A percentile compares a stretch with the other conserved stretches of the same genome.
phyloP scores from a whole-genome alignment of 345 rosid genomes.

The Bretschneidera sinensis region DNA sequence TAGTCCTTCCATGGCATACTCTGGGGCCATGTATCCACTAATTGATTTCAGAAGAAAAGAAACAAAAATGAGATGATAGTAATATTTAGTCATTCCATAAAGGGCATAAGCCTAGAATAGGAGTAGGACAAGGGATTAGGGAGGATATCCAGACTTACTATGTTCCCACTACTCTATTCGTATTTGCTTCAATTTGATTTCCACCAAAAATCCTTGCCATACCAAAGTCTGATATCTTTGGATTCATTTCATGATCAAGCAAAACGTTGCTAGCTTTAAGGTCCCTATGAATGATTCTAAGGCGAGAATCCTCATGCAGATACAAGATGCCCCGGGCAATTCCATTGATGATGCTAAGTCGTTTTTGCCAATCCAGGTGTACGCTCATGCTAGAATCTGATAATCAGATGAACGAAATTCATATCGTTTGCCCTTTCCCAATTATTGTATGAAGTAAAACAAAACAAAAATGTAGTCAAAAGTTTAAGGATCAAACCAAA shows the following conservation, averaged over 20 bases:
- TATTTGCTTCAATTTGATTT: constrained; percentile 1
- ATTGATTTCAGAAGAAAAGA: neutral
- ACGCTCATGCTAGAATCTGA: neutral
- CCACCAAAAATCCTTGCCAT: constrained; percentile 7
- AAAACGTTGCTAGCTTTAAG: constrained; percentile 11
- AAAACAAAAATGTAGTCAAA: neutral
- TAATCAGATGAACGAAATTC: neutral
- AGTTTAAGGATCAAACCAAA: constrained; percentile 19
- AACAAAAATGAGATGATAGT: neutral
- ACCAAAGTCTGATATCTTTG: constrained; percentile 15
- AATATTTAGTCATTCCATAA: no score
- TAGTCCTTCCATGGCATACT: constrained; percentile 35
- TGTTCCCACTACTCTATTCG: constrained; percentile 12
- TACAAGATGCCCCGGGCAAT: constrained; percentile 3
- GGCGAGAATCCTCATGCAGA: constrained; percentile 10
- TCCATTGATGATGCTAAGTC: constrained; percentile 7
- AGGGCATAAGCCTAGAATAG: neutral
- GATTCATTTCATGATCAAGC: constrained; percentile 1
- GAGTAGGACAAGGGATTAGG: no score
- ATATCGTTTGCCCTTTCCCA: no score
- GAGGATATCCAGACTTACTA: neutral
- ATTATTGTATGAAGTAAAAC: no score
- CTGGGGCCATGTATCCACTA: constrained; percentile 39
- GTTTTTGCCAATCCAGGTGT: constrained; percentile 5
- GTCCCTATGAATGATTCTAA: constrained; percentile 7